Evolutionary conservation across 2,329 filamentous ascomycete genomes (phyloP).

Genomic region (Diaporthe destruens): DNA sequence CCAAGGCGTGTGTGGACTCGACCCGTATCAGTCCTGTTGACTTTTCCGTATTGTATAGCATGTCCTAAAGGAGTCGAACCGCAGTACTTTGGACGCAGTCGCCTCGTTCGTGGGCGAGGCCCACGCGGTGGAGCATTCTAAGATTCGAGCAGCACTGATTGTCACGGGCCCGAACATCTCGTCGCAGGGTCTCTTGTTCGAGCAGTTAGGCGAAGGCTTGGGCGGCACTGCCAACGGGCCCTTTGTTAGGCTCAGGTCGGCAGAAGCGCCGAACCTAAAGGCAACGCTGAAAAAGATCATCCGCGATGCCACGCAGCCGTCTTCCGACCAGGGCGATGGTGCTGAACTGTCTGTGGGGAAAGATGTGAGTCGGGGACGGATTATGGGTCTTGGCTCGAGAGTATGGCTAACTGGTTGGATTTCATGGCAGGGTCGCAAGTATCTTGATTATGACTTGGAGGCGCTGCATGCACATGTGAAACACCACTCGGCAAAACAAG

Average conservation of each 20-base stretch:
- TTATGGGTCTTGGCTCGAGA: no score
- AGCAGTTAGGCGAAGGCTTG: constrained; percentile 74
- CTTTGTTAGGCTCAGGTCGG: constrained; percentile 76
- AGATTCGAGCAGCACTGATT: constrained; percentile 78
- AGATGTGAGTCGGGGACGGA: constrained; percentile 56
- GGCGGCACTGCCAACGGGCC: constrained; percentile 60
- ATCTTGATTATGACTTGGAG: constrained; percentile 84
- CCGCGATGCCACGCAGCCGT: constrained; percentile 68
- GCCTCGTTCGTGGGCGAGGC: constrained; percentile 65
- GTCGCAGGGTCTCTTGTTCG: constrained; percentile 79
- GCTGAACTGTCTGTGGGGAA: constrained; percentile 58
- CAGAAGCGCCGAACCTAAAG: constrained; percentile 81
- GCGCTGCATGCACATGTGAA: constrained; percentile 73
- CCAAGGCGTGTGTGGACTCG: background rate
- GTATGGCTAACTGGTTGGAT: constrained; percentile 1
- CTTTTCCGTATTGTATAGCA: constrained; percentile 52
- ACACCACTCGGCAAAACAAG: constrained; percentile 65
- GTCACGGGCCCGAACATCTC: constrained; percentile 84
- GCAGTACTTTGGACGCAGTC: constrained; percentile 70
- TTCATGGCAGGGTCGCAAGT: constrained; percentile 66
- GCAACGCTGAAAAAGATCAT: constrained; percentile 80
- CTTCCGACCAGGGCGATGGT: constrained; percentile 65
- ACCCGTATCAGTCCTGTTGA: background rate
- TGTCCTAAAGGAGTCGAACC: constrained; percentile 71
- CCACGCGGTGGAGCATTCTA: constrained; percentile 51